phyloP scores from a whole-genome alignment of 176 grass and related monocot genomes.

The Ampelocalamus luodianensis region DNA sequence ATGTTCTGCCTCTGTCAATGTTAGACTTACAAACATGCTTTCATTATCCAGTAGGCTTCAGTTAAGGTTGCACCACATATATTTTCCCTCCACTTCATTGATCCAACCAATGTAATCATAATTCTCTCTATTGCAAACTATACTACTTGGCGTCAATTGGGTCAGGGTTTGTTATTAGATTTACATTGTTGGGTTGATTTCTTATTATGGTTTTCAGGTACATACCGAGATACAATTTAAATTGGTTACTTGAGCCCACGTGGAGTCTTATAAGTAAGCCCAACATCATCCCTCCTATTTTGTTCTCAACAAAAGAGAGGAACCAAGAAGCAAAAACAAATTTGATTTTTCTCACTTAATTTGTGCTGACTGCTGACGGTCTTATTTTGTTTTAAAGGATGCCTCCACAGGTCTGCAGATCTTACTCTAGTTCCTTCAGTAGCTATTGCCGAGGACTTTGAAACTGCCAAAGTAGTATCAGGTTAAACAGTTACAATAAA shows the following conservation, averaged over 20 bases:
- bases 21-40: neutral
- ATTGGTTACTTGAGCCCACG: conserved; percentile 93
- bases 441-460: conserved; percentile 87
- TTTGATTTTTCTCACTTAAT: conserved; percentile 17
- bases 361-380: conserved; percentile 42
- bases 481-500: conserved; percentile 52
- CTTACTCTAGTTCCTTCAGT: conserved; percentile 92
- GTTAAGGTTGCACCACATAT: neutral
- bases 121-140: conserved; percentile 12
- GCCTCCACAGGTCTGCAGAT: conserved; percentile 85
- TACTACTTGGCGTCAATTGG: neutral
- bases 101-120: neutral
- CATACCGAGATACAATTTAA: conserved; percentile 91
- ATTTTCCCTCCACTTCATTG: neutral
- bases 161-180: conserved; percentile 11
- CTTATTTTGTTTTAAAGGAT: conserved; percentile 65
- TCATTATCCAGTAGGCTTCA: neutral
- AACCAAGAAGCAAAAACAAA: neutral
- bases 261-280: conserved; percentile 91
- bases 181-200: conserved; percentile 35
- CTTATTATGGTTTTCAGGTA: conserved; percentile 64
- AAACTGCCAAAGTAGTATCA: conserved; percentile 82
- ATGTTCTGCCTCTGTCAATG: conserved; percentile 15
- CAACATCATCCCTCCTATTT: conserved; percentile 25
- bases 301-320: conserved; percentile 6